Evolutionary conservation across 139 green algal genomes (phyloP).

Genomic region (Dunaliella primolecta): DNA sequence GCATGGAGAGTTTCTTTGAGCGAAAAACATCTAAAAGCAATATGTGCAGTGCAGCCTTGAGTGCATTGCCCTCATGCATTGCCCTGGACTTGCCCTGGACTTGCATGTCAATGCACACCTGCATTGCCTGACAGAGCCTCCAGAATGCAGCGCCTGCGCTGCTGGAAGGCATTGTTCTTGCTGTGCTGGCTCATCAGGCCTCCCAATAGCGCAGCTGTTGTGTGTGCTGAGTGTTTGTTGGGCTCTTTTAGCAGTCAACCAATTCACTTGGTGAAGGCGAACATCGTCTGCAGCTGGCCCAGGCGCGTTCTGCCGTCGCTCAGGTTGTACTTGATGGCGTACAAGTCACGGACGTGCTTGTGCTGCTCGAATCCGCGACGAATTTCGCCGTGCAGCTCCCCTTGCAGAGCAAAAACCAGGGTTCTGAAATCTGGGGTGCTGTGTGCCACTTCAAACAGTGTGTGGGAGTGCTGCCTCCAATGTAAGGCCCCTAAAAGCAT

Average conservation of each 20-base stretch:
- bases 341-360: conserved; percentile 8
- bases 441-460: neutral
- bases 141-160: conserved; percentile 29
- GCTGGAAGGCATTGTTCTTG: conserved; percentile 20
- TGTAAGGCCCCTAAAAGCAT: neutral
- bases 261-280: conserved; percentile 20
- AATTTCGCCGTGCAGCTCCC: conserved; percentile 31
- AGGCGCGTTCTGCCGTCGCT: conserved; percentile 44
- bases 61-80: too few species aligned
- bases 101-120: too few species aligned
- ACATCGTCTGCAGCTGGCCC: conserved; percentile 45
- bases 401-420: conserved; percentile 12
- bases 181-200: neutral
- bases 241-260: too few species aligned
- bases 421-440: neutral
- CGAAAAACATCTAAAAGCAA: too few species aligned
- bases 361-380: conserved; percentile 36
- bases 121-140: conserved; percentile 10
- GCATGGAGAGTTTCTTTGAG: too few species aligned
- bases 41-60: too few species aligned
- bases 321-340: conserved; percentile 53
- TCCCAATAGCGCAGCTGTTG: too few species aligned
- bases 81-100: too few species aligned
- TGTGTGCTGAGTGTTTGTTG: too few species aligned
- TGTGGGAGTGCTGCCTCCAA: too few species aligned